Evolutionary conservation across 768 basidiomycete species (phyloP), one percentile per base, ranked within the genome.

Genomic region (Suillus decipiens): DNA sequence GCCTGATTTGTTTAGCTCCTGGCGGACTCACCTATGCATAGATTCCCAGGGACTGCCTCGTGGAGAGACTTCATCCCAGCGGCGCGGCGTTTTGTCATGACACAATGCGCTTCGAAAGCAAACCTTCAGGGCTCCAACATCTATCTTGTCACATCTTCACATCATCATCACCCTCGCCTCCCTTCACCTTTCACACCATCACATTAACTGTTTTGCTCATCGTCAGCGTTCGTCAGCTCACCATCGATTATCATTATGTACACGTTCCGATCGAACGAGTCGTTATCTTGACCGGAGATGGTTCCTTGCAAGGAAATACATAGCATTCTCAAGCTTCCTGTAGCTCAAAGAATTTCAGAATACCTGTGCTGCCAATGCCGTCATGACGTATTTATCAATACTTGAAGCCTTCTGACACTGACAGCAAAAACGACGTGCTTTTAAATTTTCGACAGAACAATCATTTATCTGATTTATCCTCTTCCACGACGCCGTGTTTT

Each of bases 41-140:
- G 24, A 57, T 57, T 57, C 56, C 56, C 56, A 57, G 41, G 55
- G 17, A 28, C 12, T 17, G 56, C 56, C 56, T 57, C 56, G 56
- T 57, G 56, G 56, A 41, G 39, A 19, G 10, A 57, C 56, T 41
- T 57, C 56, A 57, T 57, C 56, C 39, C 56, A 57, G 56, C 56
- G 56, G 39, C 41, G 37, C 56, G 56, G 56, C 56, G 56, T 57
- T 57, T 57, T 57, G 31, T 11, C 39, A 28, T 41, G 24, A 57
- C 56, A 41, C 39, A 57, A 57, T 57, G 56, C 11, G 22, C 15
- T 33, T 56, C 56, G 56, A 17, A 31, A 57, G 56, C 56, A 41
- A 41, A 57, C 28, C 39, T 57, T 42, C 56, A 42, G 56, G 56
- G 56, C 56, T 41, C 39, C 37, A 28, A 53, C 33, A 53, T 31